Base-by-base conservation (phyloP, 495 filamentous ascomycete genomes). In the Hypoxylon cercidicola region DNA sequence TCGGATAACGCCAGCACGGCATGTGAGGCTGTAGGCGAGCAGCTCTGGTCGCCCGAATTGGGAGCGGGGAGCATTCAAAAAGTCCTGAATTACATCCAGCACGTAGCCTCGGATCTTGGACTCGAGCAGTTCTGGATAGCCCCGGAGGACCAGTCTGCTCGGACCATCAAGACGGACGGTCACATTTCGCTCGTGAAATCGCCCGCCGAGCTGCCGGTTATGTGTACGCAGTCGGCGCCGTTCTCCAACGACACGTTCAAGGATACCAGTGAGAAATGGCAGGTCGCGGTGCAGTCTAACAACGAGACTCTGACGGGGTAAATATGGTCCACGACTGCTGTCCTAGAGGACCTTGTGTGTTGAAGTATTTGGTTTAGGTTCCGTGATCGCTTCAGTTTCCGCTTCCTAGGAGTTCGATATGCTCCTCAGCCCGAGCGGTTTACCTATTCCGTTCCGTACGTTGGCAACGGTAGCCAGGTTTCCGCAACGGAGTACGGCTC, bases 341-440 rank as follows among this genome's bases (percentile, higher is more conserved):
- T 35, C 30, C 3, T 35, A 2, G 11, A 37, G 6, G 19, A 12
- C n/a, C n/a, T 15, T 32, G 18, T 46, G 7, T 43, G 41, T 54
- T 58, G 12, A 47, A 13, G 19, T 13, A 8, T 21, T 40, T 34
- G 1, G 23, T 60, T 35, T 25, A 76, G 78, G 0, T 84, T 78
- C 60, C 80, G 83, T 3, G 83, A 87, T 68, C 76, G 76, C 20
- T 59, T 84, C 13, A 82, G 78, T 32, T 87, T 85, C 55, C 81
- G 84, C 16, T 81, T 80, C 59, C 59, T 79, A 13, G 79, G 79
- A 13, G 60, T 80, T 25, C 71, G 78, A 34, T 80, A 78, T 56
- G 78, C 79, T 21, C 64, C 74, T 1, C 73, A 75, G 52, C 76
- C 77, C 1, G 62, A 75, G 51, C 63, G 78, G 9, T 81, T 80